These are phyloP conservation scores for Begonia peltatifolia DNA, from an alignment of 306 rosid genomes.

Conservation along the genomic window DNA sequence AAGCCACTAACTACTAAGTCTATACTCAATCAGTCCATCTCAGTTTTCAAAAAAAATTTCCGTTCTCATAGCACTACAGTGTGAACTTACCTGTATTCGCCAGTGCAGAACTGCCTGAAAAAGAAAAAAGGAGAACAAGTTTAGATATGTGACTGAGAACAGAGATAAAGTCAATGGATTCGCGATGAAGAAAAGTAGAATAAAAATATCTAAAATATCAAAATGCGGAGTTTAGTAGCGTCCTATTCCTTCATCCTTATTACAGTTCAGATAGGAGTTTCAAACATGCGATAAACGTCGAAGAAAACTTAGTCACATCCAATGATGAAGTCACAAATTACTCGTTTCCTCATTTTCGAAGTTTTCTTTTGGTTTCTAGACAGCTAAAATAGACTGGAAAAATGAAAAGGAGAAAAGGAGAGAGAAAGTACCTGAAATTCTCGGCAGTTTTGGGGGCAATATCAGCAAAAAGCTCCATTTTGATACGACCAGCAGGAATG, in stretches of 20 bases:
- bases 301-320: no score
- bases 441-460: constrained; percentile 84
- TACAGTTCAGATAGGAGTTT: no score
- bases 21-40: no score
- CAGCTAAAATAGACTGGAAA: not conserved
- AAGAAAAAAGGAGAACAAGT: constrained; percentile 6
- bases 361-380: no score
- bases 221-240: no score
- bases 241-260: no score
- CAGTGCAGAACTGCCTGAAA: constrained; percentile 93
- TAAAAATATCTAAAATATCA: not conserved
- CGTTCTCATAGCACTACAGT: not conserved
- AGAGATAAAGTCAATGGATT: not conserved
- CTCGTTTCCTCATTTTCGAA: no score
- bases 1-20: no score
- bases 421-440: constrained; percentile 48
- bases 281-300: no score
- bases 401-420: not conserved
- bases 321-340: no score
- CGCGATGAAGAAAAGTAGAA: not conserved
- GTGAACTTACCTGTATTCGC: constrained; percentile 62
- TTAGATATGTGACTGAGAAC: constrained; percentile 1
- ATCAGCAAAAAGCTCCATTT: constrained; percentile 99
- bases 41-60: not conserved
- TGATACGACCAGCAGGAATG: constrained; percentile 95